Evolutionary conservation across 2,329 filamentous ascomycete genomes (phyloP), one percentile per base, ranked within the genome.

Genomic region (Teratosphaeria epicoccoides): DNA sequence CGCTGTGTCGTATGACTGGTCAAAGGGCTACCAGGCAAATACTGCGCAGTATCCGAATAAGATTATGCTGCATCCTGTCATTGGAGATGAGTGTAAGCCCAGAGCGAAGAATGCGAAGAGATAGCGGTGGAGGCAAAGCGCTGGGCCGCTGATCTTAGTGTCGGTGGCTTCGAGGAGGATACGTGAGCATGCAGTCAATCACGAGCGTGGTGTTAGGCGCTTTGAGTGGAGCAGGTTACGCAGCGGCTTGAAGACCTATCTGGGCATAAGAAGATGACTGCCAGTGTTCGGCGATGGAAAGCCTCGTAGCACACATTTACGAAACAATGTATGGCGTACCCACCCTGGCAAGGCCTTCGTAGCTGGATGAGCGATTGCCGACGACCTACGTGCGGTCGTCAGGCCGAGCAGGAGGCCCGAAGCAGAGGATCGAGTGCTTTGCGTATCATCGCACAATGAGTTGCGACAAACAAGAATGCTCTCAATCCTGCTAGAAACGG

Each of bases 1-100:
- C 54, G 88, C 90, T 24, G 81, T 96, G 46, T 89, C 88, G 67
- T 98, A 98, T 69, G 93, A 98, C 73, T 98, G 93, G 93, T 89
- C 86, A 73, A 97, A 98, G 76, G 93, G 93, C 14, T 96, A 91
- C 73, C 81, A 86, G 58, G 81, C 77, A 59, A 97, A 97, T 71
- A 93, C 76, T 24, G 82, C 82, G 52, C 59, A 69, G 59, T 67
- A 70, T n/a, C 70, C 73, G 3, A 74, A 71, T 58, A 76, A 76
- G 64, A 69, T 77, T 54, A 76, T 76, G 67, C 61, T 77, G 52
- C 74, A 77, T 58, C 73, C 73, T 0, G 66, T 77, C 23, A 54
- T 63, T 4, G 68, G 69, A 0, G 74, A 77, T 47, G 74, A 76
- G 64, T 76, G 74, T 63, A 76, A 76, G 62, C 74, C 74, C 4